Evolutionary conservation across 2,329 filamentous ascomycete species (phyloP), one percentile per base, ranked within the genome.

Genomic region (Fonsecaea erecta): DNA sequence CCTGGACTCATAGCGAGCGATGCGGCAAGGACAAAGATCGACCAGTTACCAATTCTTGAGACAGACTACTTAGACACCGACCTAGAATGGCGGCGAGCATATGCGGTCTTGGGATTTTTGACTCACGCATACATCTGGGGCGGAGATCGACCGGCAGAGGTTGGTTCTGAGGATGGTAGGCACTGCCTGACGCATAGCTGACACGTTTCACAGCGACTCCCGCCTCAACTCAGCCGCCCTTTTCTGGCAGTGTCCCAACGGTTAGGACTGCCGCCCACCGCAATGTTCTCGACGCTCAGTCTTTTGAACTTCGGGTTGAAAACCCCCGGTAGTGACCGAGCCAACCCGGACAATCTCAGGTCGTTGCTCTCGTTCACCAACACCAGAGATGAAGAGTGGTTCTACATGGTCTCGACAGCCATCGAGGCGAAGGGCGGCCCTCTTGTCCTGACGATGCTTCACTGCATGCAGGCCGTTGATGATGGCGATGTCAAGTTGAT

Each of bases 61-160:
- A 95, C 92, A 56, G 82, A 87, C 68, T 85, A 87, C 73, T 86
- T 98, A 73, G 84, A 88, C 78, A 86, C 89, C 68, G 90, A 94
- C 72, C 84, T 90, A 68, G 91, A 97, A 84, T 97, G 93, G 93
- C 88, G 91, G 72, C 86, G 92, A 71, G 91, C 91, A 59, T 95
- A 94, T 76, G 83, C 87, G 1, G 81, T 94, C 3, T 82, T 96
- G 35, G 86, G 85, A 0, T 93, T 93, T 73, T 81, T 96, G 52
- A 85, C 89, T 0, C 92, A 97, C 75, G 88, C 86, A 4, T 94
- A 96, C 75, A 86, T 96, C 18, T 97, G 93, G 93, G 91, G 92
- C 59, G 90, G 89, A 18, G 84, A 90, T 28, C 83, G 79, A 54
- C 89, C 92, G 0, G 81, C 84, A 59, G 89, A 93, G 74, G 90